Percentiles rank a stretch among this genome's conserved stretches.
phyloP scores from a whole-genome alignment of 2,329 filamentous ascomycete genomes.

The Venturia asperata region DNA sequence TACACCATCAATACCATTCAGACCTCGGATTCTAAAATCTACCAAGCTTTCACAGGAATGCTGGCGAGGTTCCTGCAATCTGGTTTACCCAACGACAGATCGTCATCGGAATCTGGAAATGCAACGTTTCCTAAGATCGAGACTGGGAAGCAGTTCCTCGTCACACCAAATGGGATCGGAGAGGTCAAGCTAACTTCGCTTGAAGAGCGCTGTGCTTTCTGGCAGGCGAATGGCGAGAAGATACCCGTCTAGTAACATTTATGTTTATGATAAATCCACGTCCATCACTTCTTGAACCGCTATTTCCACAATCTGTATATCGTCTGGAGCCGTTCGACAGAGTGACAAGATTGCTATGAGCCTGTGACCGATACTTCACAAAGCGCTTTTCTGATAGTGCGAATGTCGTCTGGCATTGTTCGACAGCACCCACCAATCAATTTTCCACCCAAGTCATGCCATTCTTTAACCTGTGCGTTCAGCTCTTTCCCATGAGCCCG shows the following conservation, averaged over 20 bases:
- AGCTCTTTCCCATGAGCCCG: slow-evolving; percentile 25
- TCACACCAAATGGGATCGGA: slow-evolving; percentile 41
- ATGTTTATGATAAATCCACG: background rate
- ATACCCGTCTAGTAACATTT: slow-evolving; percentile 43
- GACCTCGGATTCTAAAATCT: slow-evolving; percentile 45
- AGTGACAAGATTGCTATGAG: too few species aligned
- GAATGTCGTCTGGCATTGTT: slow-evolving; percentile 38
- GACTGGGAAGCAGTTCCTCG: slow-evolving; percentile 44
- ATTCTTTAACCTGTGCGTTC: slow-evolving; percentile 29
- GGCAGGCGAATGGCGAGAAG: slow-evolving; percentile 41
- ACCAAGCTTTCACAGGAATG: slow-evolving; percentile 51
- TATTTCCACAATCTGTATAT: too few species aligned
- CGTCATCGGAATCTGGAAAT: slow-evolving; percentile 39
- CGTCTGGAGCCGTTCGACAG: too few species aligned
- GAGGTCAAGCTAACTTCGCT: slow-evolving; percentile 36
- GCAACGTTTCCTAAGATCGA: slow-evolving; percentile 41
- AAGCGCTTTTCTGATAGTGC: slow-evolving; percentile 28
- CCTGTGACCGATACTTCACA: background rate
- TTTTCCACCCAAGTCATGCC: slow-evolving; percentile 33
- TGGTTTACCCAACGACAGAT: slow-evolving; percentile 52
- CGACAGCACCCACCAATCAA: slow-evolving; percentile 44
- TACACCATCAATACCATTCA: slow-evolving; percentile 50
- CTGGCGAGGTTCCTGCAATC: slow-evolving; percentile 55
- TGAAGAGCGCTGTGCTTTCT: slow-evolving; percentile 47
- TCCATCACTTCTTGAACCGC: too few species aligned